phyloP scores from a whole-genome alignment of 2,329 filamentous ascomycete species.

The Alternaria alternata region DNA sequence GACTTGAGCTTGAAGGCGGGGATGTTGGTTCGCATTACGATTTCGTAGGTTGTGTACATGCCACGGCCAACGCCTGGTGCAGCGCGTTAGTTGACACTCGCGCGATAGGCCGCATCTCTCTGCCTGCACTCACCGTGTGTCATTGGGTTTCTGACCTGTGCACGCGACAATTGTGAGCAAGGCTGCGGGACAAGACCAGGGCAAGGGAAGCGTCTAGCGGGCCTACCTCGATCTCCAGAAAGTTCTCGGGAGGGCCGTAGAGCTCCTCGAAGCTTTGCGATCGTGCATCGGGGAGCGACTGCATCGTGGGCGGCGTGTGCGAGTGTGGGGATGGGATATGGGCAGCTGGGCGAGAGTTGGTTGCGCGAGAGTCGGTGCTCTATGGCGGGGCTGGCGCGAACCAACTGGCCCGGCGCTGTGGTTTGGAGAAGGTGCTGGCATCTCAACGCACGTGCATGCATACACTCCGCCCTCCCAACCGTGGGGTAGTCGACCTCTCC shows the following conservation, averaged over 20 bases:
- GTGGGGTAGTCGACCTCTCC: no score
- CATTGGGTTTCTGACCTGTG: constrained; percentile 82
- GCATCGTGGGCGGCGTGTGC: constrained; percentile 55
- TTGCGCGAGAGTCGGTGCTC: constrained; percentile 20
- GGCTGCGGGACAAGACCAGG: constrained; percentile 19
- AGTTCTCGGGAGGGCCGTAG: constrained; percentile 98
- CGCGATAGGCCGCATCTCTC: background rate
- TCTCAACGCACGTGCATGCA: no score
- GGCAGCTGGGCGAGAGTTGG: constrained; percentile 5
- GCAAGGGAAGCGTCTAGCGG: constrained; percentile 11
- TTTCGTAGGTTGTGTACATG: constrained; percentile 99
- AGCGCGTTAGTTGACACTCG: constrained; percentile 52
- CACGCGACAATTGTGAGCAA: constrained; percentile 34
- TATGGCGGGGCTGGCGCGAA: constrained; percentile 26
- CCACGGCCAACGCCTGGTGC: constrained; percentile 89
- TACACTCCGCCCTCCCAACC: no score
- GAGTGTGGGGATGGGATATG: background rate
- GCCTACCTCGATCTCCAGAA: constrained; percentile 91
- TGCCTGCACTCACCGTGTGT: constrained; percentile 30
- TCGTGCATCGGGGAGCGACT: constrained; percentile 72
- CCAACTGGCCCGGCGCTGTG: constrained; percentile 20
- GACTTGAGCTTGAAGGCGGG: constrained; percentile 94
- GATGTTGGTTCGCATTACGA: constrained; percentile 97
- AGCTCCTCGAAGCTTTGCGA: constrained; percentile 98
- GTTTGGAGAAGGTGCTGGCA: constrained; percentile 6